Percentiles rank a stretch among this genome's conserved stretches.
phyloP scores from a whole-genome alignment of 306 rosid genomes.

The Prunus campanulata region DNA sequence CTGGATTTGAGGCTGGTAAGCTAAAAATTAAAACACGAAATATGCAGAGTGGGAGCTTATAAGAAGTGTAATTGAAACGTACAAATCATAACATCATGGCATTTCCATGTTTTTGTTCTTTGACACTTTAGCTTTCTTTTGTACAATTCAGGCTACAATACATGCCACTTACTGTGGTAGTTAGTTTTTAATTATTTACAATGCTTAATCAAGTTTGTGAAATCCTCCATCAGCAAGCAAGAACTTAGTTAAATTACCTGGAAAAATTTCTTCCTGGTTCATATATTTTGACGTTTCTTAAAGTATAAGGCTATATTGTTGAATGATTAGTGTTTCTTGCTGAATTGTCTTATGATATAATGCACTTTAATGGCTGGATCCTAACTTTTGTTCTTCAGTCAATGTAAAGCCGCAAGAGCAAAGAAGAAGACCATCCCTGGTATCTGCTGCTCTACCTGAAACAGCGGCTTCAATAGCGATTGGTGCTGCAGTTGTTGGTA shows the following conservation, averaged over 20 bases:
- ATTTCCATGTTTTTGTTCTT: neutral
- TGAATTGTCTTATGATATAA: constrained; percentile 19
- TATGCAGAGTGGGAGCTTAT: neutral
- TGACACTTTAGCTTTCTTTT: neutral
- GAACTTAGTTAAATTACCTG: neutral
- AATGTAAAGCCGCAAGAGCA: constrained; percentile 49
- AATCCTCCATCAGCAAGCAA: neutral
- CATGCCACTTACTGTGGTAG: neutral
- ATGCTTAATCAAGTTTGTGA: neutral
- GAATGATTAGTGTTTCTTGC: constrained; percentile 5
- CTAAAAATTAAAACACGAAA: neutral
- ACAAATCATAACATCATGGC: neutral
- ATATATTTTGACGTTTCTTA: neutral
- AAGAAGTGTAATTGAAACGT: neutral
- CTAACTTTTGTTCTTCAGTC: constrained; percentile 23
- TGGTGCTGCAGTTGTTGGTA: constrained; percentile 74
- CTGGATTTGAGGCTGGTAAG: neutral
- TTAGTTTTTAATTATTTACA: neutral
- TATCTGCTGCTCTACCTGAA: constrained; percentile 63
- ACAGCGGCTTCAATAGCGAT: constrained; percentile 85
- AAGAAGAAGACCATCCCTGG: constrained; percentile 46
- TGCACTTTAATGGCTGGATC: constrained; percentile 18
- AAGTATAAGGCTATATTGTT: neutral
- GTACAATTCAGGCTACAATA: neutral
- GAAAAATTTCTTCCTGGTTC: neutral